These are phyloP conservation scores for Phanerochaete sordida DNA, from an alignment of 768 basidiomycete genomes.

Conservation along the genomic window DNA sequence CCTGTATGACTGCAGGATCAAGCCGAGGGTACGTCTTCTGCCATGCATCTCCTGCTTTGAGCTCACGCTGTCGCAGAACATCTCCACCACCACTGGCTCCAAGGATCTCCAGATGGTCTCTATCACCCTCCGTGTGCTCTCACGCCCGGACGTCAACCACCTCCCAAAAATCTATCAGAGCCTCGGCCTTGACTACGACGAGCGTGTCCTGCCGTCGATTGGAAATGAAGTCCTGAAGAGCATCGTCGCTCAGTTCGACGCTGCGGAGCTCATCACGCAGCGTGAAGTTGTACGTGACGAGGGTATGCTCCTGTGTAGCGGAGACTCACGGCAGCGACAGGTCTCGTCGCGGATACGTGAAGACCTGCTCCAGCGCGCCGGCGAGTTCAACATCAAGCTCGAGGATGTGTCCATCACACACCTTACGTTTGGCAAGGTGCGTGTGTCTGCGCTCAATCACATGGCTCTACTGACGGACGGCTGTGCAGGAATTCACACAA, in stretches of 20 bases:
- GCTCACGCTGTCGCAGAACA: conserved; percentile 56
- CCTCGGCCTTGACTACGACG: conserved; percentile 95
- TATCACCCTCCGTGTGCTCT: conserved; percentile 93
- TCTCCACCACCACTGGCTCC: conserved; percentile 97
- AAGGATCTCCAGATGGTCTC: conserved; percentile 99
- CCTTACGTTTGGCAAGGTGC: conserved; percentile 81
- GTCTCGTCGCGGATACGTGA: conserved; percentile 90
- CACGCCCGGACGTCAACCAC: conserved; percentile 85
- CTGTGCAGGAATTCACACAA: conserved; percentile 80
- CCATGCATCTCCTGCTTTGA: not conserved
- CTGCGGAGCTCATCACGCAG: conserved; percentile 94
- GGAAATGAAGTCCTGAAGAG: conserved; percentile 98
- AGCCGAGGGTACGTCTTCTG: conserved; percentile 69
- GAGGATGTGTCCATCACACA: conserved; percentile 98
- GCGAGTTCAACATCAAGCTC: conserved; percentile 92
- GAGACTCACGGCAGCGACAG: conserved; percentile 32
- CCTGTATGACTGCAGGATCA: conserved; percentile 95
- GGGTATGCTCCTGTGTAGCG: not conserved
- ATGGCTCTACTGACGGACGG: not conserved
- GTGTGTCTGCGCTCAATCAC: conserved; percentile 11
- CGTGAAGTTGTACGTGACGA: conserved; percentile 80
- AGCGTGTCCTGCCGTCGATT: conserved; percentile 94
- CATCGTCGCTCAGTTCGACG: conserved; percentile 98
- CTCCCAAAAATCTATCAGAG: conserved; percentile 93
- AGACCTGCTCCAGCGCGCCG: conserved; percentile 88